Conservation (phyloP, 208 protist species). For the Phytomonas sp. region DNA sequence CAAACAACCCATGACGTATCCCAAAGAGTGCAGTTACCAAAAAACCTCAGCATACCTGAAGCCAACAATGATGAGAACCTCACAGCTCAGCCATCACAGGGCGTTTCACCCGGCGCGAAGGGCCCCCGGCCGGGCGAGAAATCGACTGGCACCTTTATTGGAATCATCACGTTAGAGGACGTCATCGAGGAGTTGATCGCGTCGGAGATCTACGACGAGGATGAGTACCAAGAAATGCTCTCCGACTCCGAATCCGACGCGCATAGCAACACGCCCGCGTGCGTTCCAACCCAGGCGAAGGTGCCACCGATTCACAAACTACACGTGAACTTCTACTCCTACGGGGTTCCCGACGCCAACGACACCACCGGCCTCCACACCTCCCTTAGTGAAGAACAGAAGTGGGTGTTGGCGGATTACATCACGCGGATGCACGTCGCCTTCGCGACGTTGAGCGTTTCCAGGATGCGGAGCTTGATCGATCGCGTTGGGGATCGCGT, state of each 20-base stretch:
- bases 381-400: conserved; percentile 44
- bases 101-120: background rate
- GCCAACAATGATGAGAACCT: background rate
- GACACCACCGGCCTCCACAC: background rate
- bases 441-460: conserved; percentile 56
- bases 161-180: conserved; percentile 77
- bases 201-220: conserved; percentile 75
- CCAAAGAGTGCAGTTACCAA: background rate
- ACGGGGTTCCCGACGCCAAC: conserved; percentile 16
- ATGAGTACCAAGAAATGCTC: conserved; percentile 22
- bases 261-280: background rate
- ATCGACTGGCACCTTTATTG: conserved; percentile 9
- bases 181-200: conserved; percentile 68
- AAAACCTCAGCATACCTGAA: background rate
- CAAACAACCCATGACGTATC: background rate
- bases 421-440: conserved; percentile 39
- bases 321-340: conserved; percentile 77
- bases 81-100: background rate
- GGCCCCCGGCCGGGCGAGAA: background rate
- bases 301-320: conserved; percentile 14
- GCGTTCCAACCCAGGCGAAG: conserved; percentile 7
- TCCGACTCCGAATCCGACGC: conserved; percentile 2
- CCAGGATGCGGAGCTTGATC: conserved; percentile 47
- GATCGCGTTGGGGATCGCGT: conserved; percentile 41
- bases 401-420: conserved; percentile 56